Base-by-base conservation (phyloP, 305 asterid species). In the Fraxinus velutina region DNA sequence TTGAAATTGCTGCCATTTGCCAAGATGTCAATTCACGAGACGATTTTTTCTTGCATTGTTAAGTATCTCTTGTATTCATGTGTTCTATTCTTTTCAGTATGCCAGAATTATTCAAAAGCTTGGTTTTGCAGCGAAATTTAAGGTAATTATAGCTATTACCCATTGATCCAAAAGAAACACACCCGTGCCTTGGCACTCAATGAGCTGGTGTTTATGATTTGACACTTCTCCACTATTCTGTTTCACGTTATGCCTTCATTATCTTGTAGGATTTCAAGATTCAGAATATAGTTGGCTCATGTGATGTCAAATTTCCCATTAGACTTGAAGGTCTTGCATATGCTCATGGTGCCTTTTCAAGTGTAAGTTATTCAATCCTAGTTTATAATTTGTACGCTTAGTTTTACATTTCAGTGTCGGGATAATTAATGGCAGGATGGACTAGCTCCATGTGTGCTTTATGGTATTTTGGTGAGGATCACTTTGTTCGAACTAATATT, bases 291-390 rank as follows among this genome's bases (percentile, higher is more conserved):
- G 97, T 93, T 30, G 96, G 94, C 73, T 93, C 97, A 5, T 91
- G 94, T 83, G 97, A 93, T 88, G 97, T 91, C 30, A 93, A 90
- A 84, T 91, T 93, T 82, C 96, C 97, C 50, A 91, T 91, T 78
- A 90, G 94, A 81, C 97, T 92, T 78, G 94, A 92, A 86, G 97
- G 96, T 70, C 92, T 92, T 78, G 97, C 97, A 9, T 93, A 90
- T 84, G 89, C 97, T 44, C 97, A 93, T 21, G 94, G 96, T 84
- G 96, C 94, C 80, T 93, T 93, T 87, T 93, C 97, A 84, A 93
- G 97, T 80, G 97, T 91, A 84, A 89, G 96, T 89, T 82, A 60
- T 83, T 75, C 19, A 21, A 47, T 62, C 52, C 32, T 34, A 27
- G 19, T 83, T 57, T 80, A 62, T 19, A 27, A 30, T 78, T 57